Percentiles rank a stretch among this genome's conserved stretches.
These are phyloP conservation scores for Cyamopsis tetragonoloba DNA, from an alignment of 306 rosid species.

Conservation along the genomic window DNA sequence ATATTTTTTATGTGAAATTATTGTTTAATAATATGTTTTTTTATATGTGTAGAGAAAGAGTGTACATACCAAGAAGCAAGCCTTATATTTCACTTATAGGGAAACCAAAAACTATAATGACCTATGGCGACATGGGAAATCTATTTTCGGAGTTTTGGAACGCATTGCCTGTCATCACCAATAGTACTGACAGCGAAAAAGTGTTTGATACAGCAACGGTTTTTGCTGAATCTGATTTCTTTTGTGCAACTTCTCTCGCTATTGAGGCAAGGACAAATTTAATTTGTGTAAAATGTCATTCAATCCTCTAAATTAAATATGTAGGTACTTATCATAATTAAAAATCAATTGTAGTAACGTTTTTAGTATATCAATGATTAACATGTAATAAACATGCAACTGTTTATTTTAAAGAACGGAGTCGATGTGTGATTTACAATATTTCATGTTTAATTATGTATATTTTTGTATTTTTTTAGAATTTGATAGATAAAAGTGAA, in stretches of 20 bases:
- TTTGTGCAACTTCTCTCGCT: conserved; percentile 58
- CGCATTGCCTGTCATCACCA: conserved; percentile 44
- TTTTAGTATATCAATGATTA: too few relatives aligned
- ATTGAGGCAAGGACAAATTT: conserved; percentile 34
- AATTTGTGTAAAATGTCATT: background rate
- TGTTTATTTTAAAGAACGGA: too few relatives aligned
- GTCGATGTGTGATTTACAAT: too few relatives aligned
- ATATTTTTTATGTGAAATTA: too few relatives aligned
- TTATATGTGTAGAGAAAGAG: conserved; percentile 53
- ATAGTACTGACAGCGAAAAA: conserved; percentile 43
- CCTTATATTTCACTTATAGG: conserved; percentile 69
- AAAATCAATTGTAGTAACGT: too few relatives aligned
- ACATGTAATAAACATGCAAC: too few relatives aligned
- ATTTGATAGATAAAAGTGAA: conserved; percentile 49
- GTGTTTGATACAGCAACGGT: conserved; percentile 49
- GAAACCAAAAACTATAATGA: conserved; percentile 4
- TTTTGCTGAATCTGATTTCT: conserved; percentile 54
- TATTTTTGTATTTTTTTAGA: too few relatives aligned
- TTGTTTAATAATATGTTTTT: too few relatives aligned
- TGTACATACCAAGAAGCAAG: conserved; percentile 54
- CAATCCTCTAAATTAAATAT: too few relatives aligned
- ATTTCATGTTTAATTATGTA: too few relatives aligned
- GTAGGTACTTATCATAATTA: too few relatives aligned
- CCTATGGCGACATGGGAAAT: background rate
- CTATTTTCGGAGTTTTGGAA: too few relatives aligned